Evolutionary conservation across 495 filamentous ascomycete species (phyloP).

Genomic region (Penicillium paxilli): DNA sequence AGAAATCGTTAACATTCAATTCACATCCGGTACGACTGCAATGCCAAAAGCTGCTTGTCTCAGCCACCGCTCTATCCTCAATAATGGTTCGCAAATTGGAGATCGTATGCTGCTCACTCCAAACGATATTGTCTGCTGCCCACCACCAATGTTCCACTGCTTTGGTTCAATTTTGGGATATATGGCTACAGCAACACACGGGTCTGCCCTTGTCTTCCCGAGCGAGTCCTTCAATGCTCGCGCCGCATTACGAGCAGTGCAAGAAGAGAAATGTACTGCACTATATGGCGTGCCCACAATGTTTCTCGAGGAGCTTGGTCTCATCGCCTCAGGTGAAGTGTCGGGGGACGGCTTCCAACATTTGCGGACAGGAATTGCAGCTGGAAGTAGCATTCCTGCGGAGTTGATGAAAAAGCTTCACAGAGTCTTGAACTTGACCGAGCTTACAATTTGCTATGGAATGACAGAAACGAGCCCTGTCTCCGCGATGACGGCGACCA

Average conservation of each 20-base stretch:
- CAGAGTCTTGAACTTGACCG: constrained; percentile 70
- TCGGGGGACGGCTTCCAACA: constrained; percentile 61
- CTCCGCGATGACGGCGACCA: constrained; percentile 81
- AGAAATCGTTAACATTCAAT: constrained; percentile 93
- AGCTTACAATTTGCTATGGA: constrained; percentile 94
- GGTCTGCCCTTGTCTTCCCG: constrained; percentile 81
- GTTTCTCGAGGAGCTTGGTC: constrained; percentile 85
- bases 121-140: constrained; percentile 76
- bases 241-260: constrained; percentile 68
- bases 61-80: constrained; percentile 80
- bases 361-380: constrained; percentile 88
- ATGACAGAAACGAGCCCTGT: constrained; percentile 99
- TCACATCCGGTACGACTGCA: constrained; percentile 91
- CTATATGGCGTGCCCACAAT: constrained; percentile 95
- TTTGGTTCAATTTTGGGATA: constrained; percentile 91
- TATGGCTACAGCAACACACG: constrained; percentile 91
- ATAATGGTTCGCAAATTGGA: constrained; percentile 83
- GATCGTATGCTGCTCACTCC: constrained; percentile 76
- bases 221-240: constrained; percentile 82
- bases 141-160: constrained; percentile 89
- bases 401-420: constrained; percentile 84
- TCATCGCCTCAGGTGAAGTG: constrained; percentile 59
- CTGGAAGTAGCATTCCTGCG: constrained; percentile 79
- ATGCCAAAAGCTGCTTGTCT: constrained; percentile 91
- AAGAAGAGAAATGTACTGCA: constrained; percentile 76